Conservation (phyloP, 192 early-diverging fungal species). For the Paraglomus brasilianum region DNA sequence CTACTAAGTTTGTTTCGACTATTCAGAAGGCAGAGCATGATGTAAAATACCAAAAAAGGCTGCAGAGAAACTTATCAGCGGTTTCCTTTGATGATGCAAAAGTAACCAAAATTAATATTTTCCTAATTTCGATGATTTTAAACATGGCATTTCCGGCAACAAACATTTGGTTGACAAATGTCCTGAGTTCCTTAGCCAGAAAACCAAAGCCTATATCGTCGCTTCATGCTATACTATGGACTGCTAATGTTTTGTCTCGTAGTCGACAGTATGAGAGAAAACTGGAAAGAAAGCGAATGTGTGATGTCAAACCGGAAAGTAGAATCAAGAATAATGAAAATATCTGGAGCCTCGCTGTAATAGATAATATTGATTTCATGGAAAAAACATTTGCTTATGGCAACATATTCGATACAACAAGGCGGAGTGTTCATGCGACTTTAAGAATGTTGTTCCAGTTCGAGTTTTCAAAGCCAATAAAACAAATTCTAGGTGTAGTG, state of each 20-base stretch:
- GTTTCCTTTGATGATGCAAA: neutral
- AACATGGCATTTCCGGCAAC: neutral
- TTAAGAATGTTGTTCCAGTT: slow-evolving; percentile 21
- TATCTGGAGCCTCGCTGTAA: slow-evolving; percentile 10
- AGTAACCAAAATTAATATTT: neutral
- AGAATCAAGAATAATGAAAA: neutral
- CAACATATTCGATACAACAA: slow-evolving; percentile 11
- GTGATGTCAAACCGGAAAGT: slow-evolving; percentile 1
- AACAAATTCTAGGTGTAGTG: neutral
- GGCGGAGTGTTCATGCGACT: slow-evolving; percentile 12
- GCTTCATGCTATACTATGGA: slow-evolving; percentile 12
- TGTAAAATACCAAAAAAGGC: slow-evolving; percentile 17
- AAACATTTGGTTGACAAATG: slow-evolving; percentile 13
- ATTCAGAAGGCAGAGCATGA: slow-evolving; percentile 9
- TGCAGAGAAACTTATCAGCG: neutral
- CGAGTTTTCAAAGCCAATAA: neutral
- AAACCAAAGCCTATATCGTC: slow-evolving; percentile 6
- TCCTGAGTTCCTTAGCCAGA: neutral
- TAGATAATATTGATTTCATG: slow-evolving; percentile 22
- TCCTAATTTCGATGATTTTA: slow-evolving; percentile 18
- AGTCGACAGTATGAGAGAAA: slow-evolving; percentile 1
- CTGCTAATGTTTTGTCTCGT: neutral
- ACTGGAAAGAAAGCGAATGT: neutral
- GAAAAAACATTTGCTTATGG: slow-evolving; percentile 3
- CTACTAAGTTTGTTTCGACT: slow-evolving; percentile 2